Base-by-base conservation (phyloP, 768 basidiomycete genomes). In the Hypholoma fasciculare region DNA sequence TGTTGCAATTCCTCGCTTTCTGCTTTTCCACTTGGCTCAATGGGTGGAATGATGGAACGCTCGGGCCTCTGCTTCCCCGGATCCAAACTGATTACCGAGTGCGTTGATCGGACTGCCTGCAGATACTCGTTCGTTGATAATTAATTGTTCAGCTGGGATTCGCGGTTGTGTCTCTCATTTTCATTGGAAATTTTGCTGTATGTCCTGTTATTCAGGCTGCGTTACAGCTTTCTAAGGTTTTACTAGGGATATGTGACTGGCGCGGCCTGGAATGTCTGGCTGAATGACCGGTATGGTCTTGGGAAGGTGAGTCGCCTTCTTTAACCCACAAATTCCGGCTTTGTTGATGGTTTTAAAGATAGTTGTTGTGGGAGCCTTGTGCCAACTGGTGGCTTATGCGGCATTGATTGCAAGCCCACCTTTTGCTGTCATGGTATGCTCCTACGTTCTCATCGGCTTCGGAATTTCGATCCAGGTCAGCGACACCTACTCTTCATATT, bases 1-100 rank as follows among this genome's bases (percentile, higher is more conserved):
- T 60, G 47, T 69, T 86, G n/a, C 87, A 89, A 56, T 82, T 87
- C 57, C 62, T 72, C 7, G 69, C 85, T 2, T 69, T 86, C 34
- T 89, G 85, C 61, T 84, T 76, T 72, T 72, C 74, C 30, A 52
- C 87, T 48, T 86, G 85, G 59, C 69, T 89, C 3, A 78, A 78
- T 16, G 92, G 92, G 8, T 93, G 90, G 89, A 90, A 88, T 63
- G 91, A 92, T 66, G 88, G 85, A 7, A 81, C 86, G 0, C 82
- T 83, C 8, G 92, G 92, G 1, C 90, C 92, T 1, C 71, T 94
- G 27, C 72, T 94, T 5, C 92, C 90, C 1, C 77, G 84, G 16
- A 86, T 94, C 48, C 90, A 90, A 66, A 67, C 71, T 5, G 77
- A 64, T 73, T 91, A 76, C 61, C 63, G 53, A 72, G 82, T 66